Evolutionary conservation across 2,329 filamentous ascomycete species (phyloP), one percentile per base, ranked within the genome.

Genomic region (Paradendryphiella salina): DNA sequence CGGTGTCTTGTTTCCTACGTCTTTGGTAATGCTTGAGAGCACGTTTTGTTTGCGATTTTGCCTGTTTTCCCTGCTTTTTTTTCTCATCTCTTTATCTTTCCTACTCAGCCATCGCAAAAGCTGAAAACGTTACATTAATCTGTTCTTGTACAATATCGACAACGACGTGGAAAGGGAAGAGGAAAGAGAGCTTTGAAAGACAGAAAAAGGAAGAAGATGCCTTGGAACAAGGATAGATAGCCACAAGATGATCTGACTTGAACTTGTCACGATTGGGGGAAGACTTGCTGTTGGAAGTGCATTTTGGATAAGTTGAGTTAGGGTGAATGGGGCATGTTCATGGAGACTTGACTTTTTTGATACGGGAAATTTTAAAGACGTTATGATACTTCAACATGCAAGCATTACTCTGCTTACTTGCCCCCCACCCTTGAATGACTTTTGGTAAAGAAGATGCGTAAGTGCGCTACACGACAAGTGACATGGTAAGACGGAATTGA

Each of bases 141-240:
- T 52, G 45, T 51, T 60, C 57, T 63, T 67, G 64, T 67, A 67
- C 60, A 63, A 61, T 67, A 67, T 54, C 46, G 56, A 38, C 20
- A 38, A 49, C 20, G 37, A 32, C 3, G 32, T 29, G 17, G 28
- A 36, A 8, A 20, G 21, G 29, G 18, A 39, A 38, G 34, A n/a
- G 18, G 13, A 33, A 13, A n/a, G 26, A 20, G n/a, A 7, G 7
- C 10, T 26, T 26, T 26, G 8, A 9, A 26, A 26, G 21, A 23
- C 21, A 23, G 5, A 6, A 26, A 2, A 26, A n/a, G n/a, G n/a
- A n/a, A n/a, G n/a, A n/a, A n/a, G n/a, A n/a, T n/a, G n/a, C n/a
- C n/a, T n/a, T n/a, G n/a, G 23, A 26, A 26, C 9, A 26, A 26
- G 23, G 23, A 2, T n/a, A 26, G 2, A 26, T 26, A 26, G 23